phyloP scores from a whole-genome alignment of 2,329 filamentous ascomycete species.

The Penicillium hesseltinei region DNA sequence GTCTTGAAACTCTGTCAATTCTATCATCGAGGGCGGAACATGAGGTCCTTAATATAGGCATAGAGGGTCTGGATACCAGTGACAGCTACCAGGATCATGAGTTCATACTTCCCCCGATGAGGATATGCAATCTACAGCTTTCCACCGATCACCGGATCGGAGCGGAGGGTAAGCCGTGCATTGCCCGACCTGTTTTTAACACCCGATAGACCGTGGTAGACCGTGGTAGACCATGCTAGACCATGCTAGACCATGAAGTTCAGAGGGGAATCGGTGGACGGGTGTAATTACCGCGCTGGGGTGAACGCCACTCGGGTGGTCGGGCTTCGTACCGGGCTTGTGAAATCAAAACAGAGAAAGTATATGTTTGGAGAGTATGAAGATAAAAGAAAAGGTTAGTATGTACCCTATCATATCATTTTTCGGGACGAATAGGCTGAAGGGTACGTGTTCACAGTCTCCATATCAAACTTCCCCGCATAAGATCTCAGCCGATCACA shows the following conservation, averaged over 20 bases:
- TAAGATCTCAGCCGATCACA: conserved; percentile 11
- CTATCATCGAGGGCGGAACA: neutral
- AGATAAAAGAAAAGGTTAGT: neutral
- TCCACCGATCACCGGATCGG: conserved; percentile 20
- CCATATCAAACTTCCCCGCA: neutral
- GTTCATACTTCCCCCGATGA: neutral
- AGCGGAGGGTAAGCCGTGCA: conserved; percentile 7
- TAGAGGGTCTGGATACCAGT: neutral
- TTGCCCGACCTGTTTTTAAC: neutral
- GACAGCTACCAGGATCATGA: neutral
- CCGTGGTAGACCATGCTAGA: neutral
- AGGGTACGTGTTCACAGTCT: neutral
- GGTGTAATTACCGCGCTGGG: neutral
- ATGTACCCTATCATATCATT: neutral
- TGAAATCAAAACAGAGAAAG: neutral
- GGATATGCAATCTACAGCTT: neutral
- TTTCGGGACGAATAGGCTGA: neutral
- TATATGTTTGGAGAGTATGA: neutral
- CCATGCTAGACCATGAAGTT: neutral
- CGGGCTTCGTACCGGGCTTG: neutral
- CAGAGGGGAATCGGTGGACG: conserved; percentile 1
- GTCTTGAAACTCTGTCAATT: neutral
- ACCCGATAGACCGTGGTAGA: neutral
- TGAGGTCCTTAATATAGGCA: neutral
- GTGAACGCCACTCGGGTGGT: conserved; percentile 6